phyloP scores from a whole-genome alignment of 805 yeast species.

The Yarrowia sp. region DNA sequence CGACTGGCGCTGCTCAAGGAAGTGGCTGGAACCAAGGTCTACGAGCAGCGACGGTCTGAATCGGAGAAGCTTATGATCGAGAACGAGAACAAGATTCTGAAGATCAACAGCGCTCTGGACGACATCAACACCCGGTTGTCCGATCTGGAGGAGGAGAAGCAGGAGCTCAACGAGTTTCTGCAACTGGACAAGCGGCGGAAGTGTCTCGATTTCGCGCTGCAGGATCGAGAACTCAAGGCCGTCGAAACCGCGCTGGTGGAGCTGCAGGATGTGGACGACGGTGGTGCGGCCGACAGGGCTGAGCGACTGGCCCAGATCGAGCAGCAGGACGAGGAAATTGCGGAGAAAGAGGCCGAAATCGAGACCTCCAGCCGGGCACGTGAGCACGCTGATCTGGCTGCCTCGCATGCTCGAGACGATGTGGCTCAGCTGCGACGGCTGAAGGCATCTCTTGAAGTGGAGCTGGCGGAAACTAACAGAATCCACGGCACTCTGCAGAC shows the following conservation, averaged over 20 bases:
- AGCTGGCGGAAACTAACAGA: slow-evolving; percentile 17
- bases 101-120: slow-evolving; percentile 74
- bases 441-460: slow-evolving; percentile 11
- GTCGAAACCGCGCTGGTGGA: slow-evolving; percentile 65
- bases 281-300: slow-evolving; percentile 50
- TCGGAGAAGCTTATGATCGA: slow-evolving; percentile 79
- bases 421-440: slow-evolving; percentile 16
- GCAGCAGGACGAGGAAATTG: slow-evolving; percentile 47
- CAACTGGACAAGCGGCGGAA: slow-evolving; percentile 70
- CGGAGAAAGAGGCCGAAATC: slow-evolving; percentile 41
- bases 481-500: slow-evolving; percentile 10
- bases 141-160: slow-evolving; percentile 82
- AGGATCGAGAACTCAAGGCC: slow-evolving; percentile 75
- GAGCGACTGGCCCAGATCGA: slow-evolving; percentile 52
- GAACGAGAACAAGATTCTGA: slow-evolving; percentile 70
- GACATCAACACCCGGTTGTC: slow-evolving; percentile 74
- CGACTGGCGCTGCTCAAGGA: slow-evolving; percentile 81
- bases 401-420: slow-evolving; percentile 18
- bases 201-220: slow-evolving; percentile 73
- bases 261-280: slow-evolving; percentile 58
- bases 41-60: slow-evolving; percentile 80
- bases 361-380: slow-evolving; percentile 29
- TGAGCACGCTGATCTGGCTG: slow-evolving; percentile 42
- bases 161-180: slow-evolving; percentile 75
- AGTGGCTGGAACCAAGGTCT: slow-evolving; percentile 93